Conservation (phyloP, 2,329 filamentous ascomycete genomes). For the Monosporascus cannonballus region DNA sequence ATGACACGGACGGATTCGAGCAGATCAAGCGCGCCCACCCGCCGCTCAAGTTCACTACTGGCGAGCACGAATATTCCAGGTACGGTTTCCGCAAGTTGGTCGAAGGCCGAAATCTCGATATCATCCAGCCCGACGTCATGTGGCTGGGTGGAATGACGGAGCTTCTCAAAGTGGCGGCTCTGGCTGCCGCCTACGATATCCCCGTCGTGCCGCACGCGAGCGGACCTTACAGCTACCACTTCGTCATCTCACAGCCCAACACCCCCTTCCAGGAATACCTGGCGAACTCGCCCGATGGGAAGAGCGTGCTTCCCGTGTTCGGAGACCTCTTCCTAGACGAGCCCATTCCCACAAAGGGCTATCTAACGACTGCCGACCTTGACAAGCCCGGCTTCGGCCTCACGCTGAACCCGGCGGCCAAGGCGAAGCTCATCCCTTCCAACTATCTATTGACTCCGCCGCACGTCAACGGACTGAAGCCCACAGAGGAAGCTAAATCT, state of each 20-base stretch:
- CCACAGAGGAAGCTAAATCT: constrained; percentile 17
- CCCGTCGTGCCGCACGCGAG: constrained; percentile 93
- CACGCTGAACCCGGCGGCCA: constrained; percentile 72
- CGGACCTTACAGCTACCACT: constrained; percentile 93
- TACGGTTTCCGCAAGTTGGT: constrained; percentile 94
- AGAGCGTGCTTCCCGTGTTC: constrained; percentile 85
- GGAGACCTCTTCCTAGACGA: constrained; percentile 87
- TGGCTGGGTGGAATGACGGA: constrained; percentile 94
- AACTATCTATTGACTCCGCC: constrained; percentile 65
- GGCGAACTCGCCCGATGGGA: constrained; percentile 86
- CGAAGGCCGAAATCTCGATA: constrained; percentile 85
- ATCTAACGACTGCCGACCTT: constrained; percentile 69
- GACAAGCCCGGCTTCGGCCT: constrained; percentile 90
- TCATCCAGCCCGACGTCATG: constrained; percentile 95
- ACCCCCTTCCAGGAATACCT: constrained; percentile 95
- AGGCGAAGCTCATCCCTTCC: constrained; percentile 67
- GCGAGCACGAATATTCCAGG: constrained; percentile 90
- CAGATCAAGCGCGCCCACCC: constrained; percentile 89
- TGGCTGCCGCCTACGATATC: constrained; percentile 89
- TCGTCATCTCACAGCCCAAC: constrained; percentile 88
- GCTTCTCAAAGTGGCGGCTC: constrained; percentile 78
- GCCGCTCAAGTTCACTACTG: constrained; percentile 87
- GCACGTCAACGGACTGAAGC: constrained; percentile 39
- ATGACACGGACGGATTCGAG: constrained; percentile 86
- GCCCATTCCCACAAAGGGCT: constrained; percentile 79